phyloP scores from a whole-genome alignment of 164 flowering plant species.

The Vitis riparia region DNA sequence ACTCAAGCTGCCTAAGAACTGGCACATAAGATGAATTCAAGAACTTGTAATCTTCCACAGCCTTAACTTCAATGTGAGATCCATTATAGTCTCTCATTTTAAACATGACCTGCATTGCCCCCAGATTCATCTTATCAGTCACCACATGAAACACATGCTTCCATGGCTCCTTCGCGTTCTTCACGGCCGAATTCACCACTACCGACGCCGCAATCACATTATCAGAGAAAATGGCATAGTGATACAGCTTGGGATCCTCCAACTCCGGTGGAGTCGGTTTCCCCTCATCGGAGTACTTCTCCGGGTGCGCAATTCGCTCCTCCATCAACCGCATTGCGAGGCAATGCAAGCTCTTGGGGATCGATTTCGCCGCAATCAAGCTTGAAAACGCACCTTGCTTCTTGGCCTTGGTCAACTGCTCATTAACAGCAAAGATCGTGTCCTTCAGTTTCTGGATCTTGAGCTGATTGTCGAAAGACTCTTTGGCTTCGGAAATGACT shows the following conservation, averaged over 20 bases:
- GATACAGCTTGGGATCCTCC: constrained; percentile 47
- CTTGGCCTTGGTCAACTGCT: constrained; percentile 45
- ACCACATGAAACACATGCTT: constrained; percentile 56
- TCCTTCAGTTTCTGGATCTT: constrained; percentile 55
- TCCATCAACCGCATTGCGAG: constrained; percentile 52
- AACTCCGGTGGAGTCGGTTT: constrained; percentile 28
- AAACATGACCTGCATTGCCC: constrained; percentile 61
- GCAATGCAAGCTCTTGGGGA: constrained; percentile 47
- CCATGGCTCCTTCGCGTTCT: constrained; percentile 49
- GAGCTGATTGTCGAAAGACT: constrained; percentile 51
- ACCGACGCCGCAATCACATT: constrained; percentile 53
- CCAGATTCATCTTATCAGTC: constrained; percentile 57
- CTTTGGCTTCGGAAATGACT: constrained; percentile 43
- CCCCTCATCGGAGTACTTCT: constrained; percentile 38
- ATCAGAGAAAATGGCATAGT: constrained; percentile 53
- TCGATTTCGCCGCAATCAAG: constrained; percentile 49
- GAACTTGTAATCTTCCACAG: constrained; percentile 53
- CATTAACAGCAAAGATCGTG: constrained; percentile 48
- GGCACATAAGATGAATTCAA: constrained; percentile 52
- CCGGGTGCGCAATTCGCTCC: constrained; percentile 48
- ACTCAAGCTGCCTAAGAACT: constrained; percentile 43
- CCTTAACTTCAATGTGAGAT: constrained; percentile 50
- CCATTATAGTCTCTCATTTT: constrained; percentile 49
- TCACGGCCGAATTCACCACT: constrained; percentile 51
- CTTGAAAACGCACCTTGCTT: constrained; percentile 53